These are phyloP conservation scores for Lentinula guzmanii DNA, from an alignment of 768 basidiomycete genomes.

Conservation along the genomic window DNA sequence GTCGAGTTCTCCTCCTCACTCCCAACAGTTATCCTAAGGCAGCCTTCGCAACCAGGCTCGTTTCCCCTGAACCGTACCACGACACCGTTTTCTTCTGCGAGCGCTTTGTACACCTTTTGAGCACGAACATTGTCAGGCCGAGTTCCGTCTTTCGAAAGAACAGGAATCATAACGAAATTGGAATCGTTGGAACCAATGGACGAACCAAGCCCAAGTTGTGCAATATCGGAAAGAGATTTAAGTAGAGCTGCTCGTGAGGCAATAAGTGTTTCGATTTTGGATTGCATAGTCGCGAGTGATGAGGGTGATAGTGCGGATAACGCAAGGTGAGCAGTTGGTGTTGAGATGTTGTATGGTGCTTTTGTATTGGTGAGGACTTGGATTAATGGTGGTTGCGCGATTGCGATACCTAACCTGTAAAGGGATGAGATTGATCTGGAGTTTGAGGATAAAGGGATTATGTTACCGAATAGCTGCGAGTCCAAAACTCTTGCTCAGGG, in stretches of 20 bases:
- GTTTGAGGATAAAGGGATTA: not conserved
- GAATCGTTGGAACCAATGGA: slow-evolving; percentile 80
- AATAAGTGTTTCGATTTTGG: slow-evolving; percentile 54
- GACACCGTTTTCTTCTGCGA: slow-evolving; percentile 82
- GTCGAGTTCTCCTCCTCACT: slow-evolving; percentile 70
- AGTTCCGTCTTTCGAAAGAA: slow-evolving; percentile 42
- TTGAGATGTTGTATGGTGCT: slow-evolving; percentile 95
- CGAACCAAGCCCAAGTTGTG: slow-evolving; percentile 50
- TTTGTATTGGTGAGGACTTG: slow-evolving; percentile 93
- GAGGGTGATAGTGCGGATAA: slow-evolving; percentile 65
- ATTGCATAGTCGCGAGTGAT: slow-evolving; percentile 59
- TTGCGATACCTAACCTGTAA: slow-evolving; percentile 76
- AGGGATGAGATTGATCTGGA: not conserved
- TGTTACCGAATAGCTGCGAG: slow-evolving; percentile 88
- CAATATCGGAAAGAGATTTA: slow-evolving; percentile 38
- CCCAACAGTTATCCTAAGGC: slow-evolving; percentile 87
- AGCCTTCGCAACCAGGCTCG: slow-evolving; percentile 82
- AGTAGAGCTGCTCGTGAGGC: slow-evolving; percentile 54
- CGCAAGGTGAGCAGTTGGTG: slow-evolving; percentile 82
- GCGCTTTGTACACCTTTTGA: slow-evolving; percentile 59
- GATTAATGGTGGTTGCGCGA: slow-evolving; percentile 86
- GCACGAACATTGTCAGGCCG: slow-evolving; percentile 59
- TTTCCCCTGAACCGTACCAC: slow-evolving; percentile 88
- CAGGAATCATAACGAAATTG: slow-evolving; percentile 84
- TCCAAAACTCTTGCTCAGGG: slow-evolving; percentile 94